These are phyloP conservation scores for Sporothrix schenckii DNA, from an alignment of 2,329 filamentous ascomycete species.

Conservation along the genomic window DNA sequence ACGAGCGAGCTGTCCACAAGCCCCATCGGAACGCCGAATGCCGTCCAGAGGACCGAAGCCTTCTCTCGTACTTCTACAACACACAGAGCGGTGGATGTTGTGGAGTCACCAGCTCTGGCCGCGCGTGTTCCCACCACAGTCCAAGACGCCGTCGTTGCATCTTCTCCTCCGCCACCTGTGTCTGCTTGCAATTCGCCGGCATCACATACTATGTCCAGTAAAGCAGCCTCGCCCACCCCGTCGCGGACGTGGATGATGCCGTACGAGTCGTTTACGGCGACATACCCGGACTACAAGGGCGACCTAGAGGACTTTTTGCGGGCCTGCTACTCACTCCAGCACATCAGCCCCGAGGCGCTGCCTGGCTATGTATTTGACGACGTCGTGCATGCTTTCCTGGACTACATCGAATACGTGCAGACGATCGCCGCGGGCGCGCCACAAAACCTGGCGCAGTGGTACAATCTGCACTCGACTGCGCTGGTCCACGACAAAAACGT, in stretches of 20 bases:
- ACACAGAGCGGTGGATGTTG: background rate
- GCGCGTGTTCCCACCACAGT: background rate
- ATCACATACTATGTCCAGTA: background rate
- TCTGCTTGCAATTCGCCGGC: background rate
- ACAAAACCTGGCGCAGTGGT: conserved; percentile 46
- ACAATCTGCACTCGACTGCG: conserved; percentile 39
- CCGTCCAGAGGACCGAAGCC: background rate
- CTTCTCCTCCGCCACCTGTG: background rate
- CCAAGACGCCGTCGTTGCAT: background rate
- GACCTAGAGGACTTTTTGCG: conserved; percentile 49
- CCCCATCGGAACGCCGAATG: background rate
- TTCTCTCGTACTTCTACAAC: background rate
- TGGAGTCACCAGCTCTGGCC: background rate
- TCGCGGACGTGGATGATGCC: conserved; percentile 35
- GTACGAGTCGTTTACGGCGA: conserved; percentile 46
- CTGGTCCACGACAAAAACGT: conserved; percentile 40
- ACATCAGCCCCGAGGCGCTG: conserved; percentile 43
- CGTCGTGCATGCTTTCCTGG: conserved; percentile 52
- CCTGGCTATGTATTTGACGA: conserved; percentile 56
- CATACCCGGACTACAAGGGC: conserved; percentile 51
- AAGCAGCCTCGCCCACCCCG: background rate
- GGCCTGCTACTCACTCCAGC: conserved; percentile 50
- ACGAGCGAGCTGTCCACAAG: conserved; percentile 14
- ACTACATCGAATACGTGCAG: conserved; percentile 50
- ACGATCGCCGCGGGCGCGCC: background rate